Evolutionary conservation across 371 early-diverging fungal genomes (phyloP), one percentile per base, ranked within the genome.

Genomic region (Basidiobolus heterosporus): DNA sequence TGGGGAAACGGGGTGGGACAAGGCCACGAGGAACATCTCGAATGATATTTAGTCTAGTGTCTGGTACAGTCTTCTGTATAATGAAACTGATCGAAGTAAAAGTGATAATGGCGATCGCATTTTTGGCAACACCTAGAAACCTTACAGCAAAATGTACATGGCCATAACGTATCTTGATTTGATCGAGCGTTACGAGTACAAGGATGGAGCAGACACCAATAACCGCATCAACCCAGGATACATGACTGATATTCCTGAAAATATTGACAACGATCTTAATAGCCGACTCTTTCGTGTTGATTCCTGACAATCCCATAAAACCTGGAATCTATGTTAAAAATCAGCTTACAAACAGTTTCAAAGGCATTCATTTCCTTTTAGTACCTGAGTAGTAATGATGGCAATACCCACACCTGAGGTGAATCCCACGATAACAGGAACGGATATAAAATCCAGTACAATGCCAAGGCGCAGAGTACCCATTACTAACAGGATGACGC

Each of bases 381-480:
- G n/a, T 18, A 54, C 23, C 56, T 90, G 88, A 20, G 9, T 30
- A 17, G 84, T 72, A 22, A 89, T 72, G 54, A 91, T 86, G 4
- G 71, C 78, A 1, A 79, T 51, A 0, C 80, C 85, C 0, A 79
- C 70, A 2, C 82, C 85, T n/a, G 71, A 73, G 55, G 76, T 82
- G 41, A 80, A 85, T 2, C 84, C 84, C 4, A 72, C 72, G 41
- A 85, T 72, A 1, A 75, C 81, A 13, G 79, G 74, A n/a, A 59
- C 62, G 3, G 92, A 82, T 42, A 92, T 85, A 52, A 92, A 85
- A 51, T 92, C 90, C n/a, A 89, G 79, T 9, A 92, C 47, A 47
- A 86, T 74, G 16, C 90, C 90, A 8, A 90, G 61, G 2, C 85
- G 77, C 22, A 87, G 59, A 7, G 85, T 59, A 13, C 91, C 87